Percentiles rank a stretch among this genome's conserved stretches.
Evolutionary conservation across 306 rosid species (phyloP).

Genomic region (Cajanus cajan): DNA sequence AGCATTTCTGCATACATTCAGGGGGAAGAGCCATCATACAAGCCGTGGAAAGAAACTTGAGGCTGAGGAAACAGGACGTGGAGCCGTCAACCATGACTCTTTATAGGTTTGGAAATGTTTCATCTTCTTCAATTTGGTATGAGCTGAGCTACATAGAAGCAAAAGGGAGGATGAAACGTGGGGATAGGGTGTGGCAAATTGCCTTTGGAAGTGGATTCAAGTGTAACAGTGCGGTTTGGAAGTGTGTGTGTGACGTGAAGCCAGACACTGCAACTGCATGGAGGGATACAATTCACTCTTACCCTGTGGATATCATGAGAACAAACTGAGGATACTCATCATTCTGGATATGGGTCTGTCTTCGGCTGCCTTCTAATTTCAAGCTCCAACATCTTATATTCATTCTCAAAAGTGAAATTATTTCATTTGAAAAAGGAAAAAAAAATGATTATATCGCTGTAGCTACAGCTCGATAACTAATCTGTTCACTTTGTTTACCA

Average conservation of each 20-base stretch:
- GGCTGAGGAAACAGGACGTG: constrained; percentile 37
- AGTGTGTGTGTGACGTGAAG: constrained; percentile 35
- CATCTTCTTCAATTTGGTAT: constrained; percentile 66
- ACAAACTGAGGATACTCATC: constrained; percentile 13
- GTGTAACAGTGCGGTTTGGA: constrained; percentile 65
- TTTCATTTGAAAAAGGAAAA: not conserved
- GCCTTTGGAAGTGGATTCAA: constrained; percentile 64
- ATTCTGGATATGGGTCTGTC: constrained; percentile 4
- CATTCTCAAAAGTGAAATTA: not conserved
- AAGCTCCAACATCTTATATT: not conserved
- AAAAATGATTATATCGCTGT: not conserved
- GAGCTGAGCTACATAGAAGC: constrained; percentile 65
- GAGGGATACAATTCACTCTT: constrained; percentile 48
- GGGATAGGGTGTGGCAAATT: constrained; percentile 67
- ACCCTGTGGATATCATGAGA: constrained; percentile 42
- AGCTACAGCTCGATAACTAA: not conserved
- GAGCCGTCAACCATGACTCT: constrained; percentile 63
- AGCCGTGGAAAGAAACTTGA: constrained; percentile 42
- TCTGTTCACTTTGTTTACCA: not conserved
- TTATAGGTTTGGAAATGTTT: constrained; percentile 59
- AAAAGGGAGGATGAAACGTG: constrained; percentile 55
- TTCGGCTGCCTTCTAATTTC: not conserved
- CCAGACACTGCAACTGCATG: constrained; percentile 44
- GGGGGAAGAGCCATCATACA: constrained; percentile 59
- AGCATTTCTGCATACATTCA: constrained; percentile 66